Conservation (phyloP, 225 moss, liverwort and hornwort genomes). For the Rhytidiadelphus loreus region DNA sequence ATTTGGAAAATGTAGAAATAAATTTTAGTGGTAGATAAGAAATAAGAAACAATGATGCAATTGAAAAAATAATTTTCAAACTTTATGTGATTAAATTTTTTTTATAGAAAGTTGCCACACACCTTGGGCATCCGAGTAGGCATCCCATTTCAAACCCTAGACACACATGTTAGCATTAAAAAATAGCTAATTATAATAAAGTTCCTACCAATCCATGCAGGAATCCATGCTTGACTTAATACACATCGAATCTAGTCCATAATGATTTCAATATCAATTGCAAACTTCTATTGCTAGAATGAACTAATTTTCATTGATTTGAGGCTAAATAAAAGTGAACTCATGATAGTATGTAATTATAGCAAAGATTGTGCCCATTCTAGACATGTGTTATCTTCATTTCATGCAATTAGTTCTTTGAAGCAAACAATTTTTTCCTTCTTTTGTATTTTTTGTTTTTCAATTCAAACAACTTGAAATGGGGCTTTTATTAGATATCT, state of each 20-base stretch:
- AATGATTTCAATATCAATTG: too few species aligned
- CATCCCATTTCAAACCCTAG: too few species aligned
- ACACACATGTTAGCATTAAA: too few species aligned
- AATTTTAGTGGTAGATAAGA: neutral
- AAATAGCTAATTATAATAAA: neutral
- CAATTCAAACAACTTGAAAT: too few species aligned
- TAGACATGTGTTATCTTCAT: neutral
- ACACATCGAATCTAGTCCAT: too few species aligned
- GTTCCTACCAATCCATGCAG: fast-evolving
- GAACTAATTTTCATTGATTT: neutral
- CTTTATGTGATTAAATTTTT: too few species aligned
- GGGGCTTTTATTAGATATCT: too few species aligned
- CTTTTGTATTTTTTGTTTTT: neutral
- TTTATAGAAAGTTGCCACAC: too few species aligned
- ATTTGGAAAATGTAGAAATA: neutral
- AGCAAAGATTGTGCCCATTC: neutral
- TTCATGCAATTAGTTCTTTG: too few species aligned
- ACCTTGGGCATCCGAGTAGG: fast-evolving
- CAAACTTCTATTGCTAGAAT: neutral
- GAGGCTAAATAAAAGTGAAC: neutral
- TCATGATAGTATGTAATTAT: neutral
- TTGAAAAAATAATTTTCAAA: too few species aligned
- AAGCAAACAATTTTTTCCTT: too few species aligned
- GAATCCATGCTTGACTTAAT: fast-evolving
- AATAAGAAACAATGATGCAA: too few species aligned